A percentile compares a stretch with the other conserved stretches of the same genome.
These are phyloP conservation scores for Ophioceras dolichostomum DNA, from an alignment of 2,329 filamentous ascomycete species.

Conservation along the genomic window DNA sequence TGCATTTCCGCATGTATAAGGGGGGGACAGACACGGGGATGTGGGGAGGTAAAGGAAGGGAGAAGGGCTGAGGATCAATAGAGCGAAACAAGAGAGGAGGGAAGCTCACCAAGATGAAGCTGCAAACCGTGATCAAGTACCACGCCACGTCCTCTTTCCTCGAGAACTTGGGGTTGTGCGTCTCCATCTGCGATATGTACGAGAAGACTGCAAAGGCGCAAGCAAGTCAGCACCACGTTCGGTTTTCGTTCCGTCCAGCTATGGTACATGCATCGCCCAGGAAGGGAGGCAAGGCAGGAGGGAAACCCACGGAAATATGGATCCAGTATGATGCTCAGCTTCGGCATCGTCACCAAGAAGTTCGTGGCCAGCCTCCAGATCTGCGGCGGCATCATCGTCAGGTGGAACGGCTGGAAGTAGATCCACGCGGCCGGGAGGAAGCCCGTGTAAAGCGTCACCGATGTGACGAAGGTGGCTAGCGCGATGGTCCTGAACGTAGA, in stretches of 20 bases:
- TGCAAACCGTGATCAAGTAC: slow-evolving; percentile 64
- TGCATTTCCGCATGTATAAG: no score
- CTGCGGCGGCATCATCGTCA: slow-evolving; percentile 42
- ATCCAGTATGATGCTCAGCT: slow-evolving; percentile 50
- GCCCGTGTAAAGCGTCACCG: slow-evolving; percentile 45
- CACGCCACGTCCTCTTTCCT: slow-evolving; percentile 68
- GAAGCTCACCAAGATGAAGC: slow-evolving; percentile 64
- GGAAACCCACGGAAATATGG: slow-evolving; percentile 66
- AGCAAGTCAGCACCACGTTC: slow-evolving; percentile 1
- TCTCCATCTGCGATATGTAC: slow-evolving; percentile 66
- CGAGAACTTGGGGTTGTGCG: slow-evolving; percentile 56
- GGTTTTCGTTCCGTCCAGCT: not conserved
- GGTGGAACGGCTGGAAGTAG: slow-evolving; percentile 36
- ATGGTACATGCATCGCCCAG: slow-evolving; percentile 1
- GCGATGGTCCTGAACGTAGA: slow-evolving; percentile 47
- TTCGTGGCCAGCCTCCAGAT: slow-evolving; percentile 29
- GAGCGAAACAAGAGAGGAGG: slow-evolving; percentile 6
- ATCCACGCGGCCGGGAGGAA: slow-evolving; percentile 39
- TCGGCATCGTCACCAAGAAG: slow-evolving; percentile 27
- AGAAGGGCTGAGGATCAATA: no score
- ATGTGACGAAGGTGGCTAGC: slow-evolving; percentile 49
- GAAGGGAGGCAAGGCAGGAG: slow-evolving; percentile 26
- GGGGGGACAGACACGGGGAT: slow-evolving; percentile 12
- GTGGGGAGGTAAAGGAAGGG: slow-evolving; percentile 28
- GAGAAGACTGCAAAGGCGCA: no score